Evolutionary conservation across 2,329 filamentous ascomycete species (phyloP), one percentile per base, ranked within the genome.

Genomic region (Cladosporium colombiae): DNA sequence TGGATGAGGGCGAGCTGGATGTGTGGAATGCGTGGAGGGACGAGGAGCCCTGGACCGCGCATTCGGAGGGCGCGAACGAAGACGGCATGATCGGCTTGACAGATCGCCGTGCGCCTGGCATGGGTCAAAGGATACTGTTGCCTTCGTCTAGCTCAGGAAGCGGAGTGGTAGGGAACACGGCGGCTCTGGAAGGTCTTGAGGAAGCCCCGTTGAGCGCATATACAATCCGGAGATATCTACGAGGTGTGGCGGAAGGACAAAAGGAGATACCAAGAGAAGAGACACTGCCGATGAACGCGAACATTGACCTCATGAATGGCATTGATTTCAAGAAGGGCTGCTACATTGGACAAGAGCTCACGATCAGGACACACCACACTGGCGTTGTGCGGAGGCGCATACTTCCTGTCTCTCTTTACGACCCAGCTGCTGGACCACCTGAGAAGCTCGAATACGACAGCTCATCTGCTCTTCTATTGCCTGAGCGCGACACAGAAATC

Each of bases 251-350:
- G 0, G 95, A 99, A 80, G 94, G 95, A 1, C 91, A 91, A 75
- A 76, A 80, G 18, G 95, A 99, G 81, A 88, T 99, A 23, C 77
- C 86, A 7, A 80, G 84, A 66, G 90, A 90, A 69, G 81, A 84
- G 21, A 88, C 92, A 0, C 82, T 99, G 64, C 94, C 95, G 1
- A 89, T 93, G 78, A 94, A 98, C 79, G 89, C 85, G 75, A 97
- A 97, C 77, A 85, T 98, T 76, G 95, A 99, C 78, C 81, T 91
- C 67, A 91, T 91, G 84, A 85, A 86, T 57, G 95, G 88, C 29
- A 89, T 99, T 70, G 92, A 97, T 79, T 99, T 95, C 81, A 88
- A 88, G 75, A 99, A 99, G 81, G 95, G 95, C 8, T 99, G 95
- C 80, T 99, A 99, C 78, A 88, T 98, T 8, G 95, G 95, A 0